Base-by-base conservation (phyloP, 768 basidiomycete genomes). In the Russula ochroleuca region DNA sequence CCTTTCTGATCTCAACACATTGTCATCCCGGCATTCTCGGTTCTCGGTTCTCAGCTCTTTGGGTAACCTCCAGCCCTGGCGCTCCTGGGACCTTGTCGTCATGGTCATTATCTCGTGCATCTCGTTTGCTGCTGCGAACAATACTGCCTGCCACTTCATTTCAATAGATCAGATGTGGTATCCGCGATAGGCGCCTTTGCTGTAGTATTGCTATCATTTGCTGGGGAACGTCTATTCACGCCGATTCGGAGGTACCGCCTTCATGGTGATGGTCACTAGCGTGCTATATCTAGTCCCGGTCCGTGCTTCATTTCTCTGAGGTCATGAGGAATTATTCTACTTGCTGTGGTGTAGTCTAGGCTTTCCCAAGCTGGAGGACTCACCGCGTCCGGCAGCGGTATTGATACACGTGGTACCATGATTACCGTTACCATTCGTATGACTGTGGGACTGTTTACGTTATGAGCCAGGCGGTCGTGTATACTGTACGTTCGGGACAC, bases 51-150 rank as follows among this genome's bases (percentile, higher is more conserved):
- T 89, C 38, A 84, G 87, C 1, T 89, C 88, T 17, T 77, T 92
- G 51, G 79, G 83, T 41, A 91, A 92, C 71, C 76, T 88, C 60
- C 90, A 93, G 71, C 90, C 89, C 7, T 75, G 87, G 68, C 80
- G 75, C 65, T 85, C 84, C 71, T 84, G 77, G 72, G 86, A 92
- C 68, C 78, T 92, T 38, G 81, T 82, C 13, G 85, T 92, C 25
- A 92, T 92, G 92, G 86, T 92, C 62, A 64, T 87, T 68, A 92
- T 93, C 64, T 90, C 90, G 11, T 91, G 90, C 72, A 81, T 79
- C 60, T 85, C 87, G 23, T 91, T 88, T 68, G 82, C 85, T 68
- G 82, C 85, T 6, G 83, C 87, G 31, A 92, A 92, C 72, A 88
- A 88, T 86, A 86, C 28, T 28, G 28, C 28, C 2, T 2, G 5